phyloP scores from a whole-genome alignment of 1,139 yeast species.

The Candida albicans region DNA sequence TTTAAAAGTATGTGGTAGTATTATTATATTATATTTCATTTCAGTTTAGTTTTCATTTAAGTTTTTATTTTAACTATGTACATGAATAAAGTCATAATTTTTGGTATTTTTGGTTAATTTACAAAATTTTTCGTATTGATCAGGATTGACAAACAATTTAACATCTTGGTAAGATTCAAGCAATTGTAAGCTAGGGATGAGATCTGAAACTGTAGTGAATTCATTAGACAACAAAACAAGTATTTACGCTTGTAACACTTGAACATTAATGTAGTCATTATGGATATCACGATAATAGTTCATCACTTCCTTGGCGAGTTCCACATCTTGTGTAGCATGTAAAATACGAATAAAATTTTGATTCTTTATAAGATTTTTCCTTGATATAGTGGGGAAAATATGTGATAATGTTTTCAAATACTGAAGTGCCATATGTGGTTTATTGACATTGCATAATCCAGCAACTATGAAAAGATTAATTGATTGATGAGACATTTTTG shows the following conservation, averaged over 20 bases:
- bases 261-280: neutral
- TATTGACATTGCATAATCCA: slow-evolving; percentile 27
- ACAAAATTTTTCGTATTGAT: slow-evolving; percentile 3
- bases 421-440: slow-evolving; percentile 27
- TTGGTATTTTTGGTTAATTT: neutral
- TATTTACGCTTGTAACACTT: slow-evolving; percentile 4
- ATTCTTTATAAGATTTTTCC: slow-evolving; percentile 4
- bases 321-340: neutral
- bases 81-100: slow-evolving; percentile 4
- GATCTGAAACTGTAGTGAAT: neutral
- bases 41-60: too few relatives aligned
- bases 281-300: slow-evolving; percentile 2
- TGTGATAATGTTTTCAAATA: slow-evolving; percentile 23
- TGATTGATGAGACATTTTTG: slow-evolving; percentile 23
- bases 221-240: slow-evolving; percentile 2
- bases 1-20: too few relatives aligned
- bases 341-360: slow-evolving; percentile 11
- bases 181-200: neutral
- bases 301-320: slow-evolving; percentile 1
- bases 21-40: too few relatives aligned
- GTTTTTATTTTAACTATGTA: slow-evolving; percentile 1
- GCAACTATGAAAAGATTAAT: slow-evolving; percentile 28
- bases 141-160: neutral
- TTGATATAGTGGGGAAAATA: slow-evolving; percentile 13
- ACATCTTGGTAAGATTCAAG: neutral